Evolutionary conservation across 2,329 filamentous ascomycete species (phyloP).

Genomic region (Beauveria asiatica): DNA sequence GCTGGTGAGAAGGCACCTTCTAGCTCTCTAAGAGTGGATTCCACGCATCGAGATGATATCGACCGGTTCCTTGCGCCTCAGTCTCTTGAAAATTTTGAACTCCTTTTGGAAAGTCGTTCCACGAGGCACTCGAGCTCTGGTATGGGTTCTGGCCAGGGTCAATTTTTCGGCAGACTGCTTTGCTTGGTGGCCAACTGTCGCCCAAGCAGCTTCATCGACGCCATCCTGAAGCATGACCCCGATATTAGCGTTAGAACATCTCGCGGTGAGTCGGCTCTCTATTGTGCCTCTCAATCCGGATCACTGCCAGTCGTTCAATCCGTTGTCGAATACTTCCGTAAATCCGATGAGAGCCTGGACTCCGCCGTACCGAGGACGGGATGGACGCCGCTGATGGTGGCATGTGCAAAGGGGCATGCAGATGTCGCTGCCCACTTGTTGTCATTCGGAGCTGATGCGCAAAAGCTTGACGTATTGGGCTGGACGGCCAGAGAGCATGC

Average conservation of each 20-base stretch:
- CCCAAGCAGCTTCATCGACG: background rate
- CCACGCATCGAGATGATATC: background rate
- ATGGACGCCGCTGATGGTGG: constrained; percentile 27
- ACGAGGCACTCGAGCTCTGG: background rate
- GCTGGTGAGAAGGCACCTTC: background rate
- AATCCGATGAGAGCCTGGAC: constrained; percentile 13
- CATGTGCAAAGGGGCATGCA: constrained; percentile 20
- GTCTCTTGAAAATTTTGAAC: background rate
- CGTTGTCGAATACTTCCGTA: constrained; percentile 13
- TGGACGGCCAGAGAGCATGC: constrained; percentile 28
- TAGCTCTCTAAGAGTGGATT: background rate
- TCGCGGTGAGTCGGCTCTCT: constrained; percentile 16
- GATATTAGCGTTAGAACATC: background rate
- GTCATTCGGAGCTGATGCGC: constrained; percentile 16
- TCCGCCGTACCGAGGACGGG: constrained; percentile 16
- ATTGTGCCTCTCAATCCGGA: constrained; percentile 18
- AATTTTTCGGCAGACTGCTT: background rate
- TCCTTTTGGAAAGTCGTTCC: no score
- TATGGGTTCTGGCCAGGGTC: background rate
- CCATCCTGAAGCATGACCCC: background rate
- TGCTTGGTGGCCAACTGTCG: constrained; percentile 1
- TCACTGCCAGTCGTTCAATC: constrained; percentile 4
- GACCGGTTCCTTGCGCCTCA: background rate
- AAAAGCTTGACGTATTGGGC: constrained; percentile 15
- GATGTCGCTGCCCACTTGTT: constrained; percentile 20